Conservation (phyloP, 2,329 filamentous ascomycete species). For the Sclerotinia sclerotiorum region DNA sequence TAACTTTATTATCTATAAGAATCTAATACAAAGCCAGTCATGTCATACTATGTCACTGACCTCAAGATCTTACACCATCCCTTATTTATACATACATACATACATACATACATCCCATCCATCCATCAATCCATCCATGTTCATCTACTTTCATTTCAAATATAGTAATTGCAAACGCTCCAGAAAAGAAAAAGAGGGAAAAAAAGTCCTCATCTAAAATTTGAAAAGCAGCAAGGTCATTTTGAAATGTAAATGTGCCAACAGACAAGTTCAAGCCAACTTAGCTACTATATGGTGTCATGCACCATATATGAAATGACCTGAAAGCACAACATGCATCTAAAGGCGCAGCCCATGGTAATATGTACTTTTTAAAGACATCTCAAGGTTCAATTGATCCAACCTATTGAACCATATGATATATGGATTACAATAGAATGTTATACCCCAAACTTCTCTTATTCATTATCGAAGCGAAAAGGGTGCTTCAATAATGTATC, state of each 20-base stretch:
- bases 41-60: no score
- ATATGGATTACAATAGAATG: slow-evolving; percentile 13
- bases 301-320: neutral
- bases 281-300: neutral
- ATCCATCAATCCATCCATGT: neutral
- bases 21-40: no score
- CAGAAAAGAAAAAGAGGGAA: neutral
- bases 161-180: neutral
- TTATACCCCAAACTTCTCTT: slow-evolving; percentile 16
- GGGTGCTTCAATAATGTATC: slow-evolving; percentile 1
- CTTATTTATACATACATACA: slow-evolving; percentile 4
- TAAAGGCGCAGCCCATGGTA: neutral
- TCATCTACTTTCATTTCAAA: slow-evolving; percentile 4
- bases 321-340: neutral
- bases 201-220: neutral
- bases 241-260: neutral
- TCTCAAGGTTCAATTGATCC: slow-evolving; percentile 11
- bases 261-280: neutral
- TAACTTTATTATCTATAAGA: no score
- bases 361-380: slow-evolving; percentile 7
- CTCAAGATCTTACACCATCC: neutral
- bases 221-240: neutral
- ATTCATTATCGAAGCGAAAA: slow-evolving; percentile 18
- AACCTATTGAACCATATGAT: neutral
- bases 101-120: neutral